A percentile compares a stretch with the other conserved stretches of the same genome.
phyloP scores from a whole-genome alignment of 768 basidiomycete species.

The Boletus rubropictus region DNA sequence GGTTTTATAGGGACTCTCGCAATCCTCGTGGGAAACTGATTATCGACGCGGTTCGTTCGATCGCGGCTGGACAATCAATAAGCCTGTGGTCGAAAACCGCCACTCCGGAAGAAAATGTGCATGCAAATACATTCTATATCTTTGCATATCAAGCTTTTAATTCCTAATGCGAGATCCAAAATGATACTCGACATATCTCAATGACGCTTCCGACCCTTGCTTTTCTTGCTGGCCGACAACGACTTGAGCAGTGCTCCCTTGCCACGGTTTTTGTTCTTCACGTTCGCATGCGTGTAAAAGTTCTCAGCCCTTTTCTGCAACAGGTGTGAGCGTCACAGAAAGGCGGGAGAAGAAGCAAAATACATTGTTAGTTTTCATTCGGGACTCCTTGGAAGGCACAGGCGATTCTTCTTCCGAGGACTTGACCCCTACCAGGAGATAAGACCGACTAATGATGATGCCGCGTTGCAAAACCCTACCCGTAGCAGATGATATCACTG shows the following conservation, averaged over 20 bases:
- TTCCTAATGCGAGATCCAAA: slow-evolving; percentile 10
- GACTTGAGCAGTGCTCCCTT: slow-evolving; percentile 58
- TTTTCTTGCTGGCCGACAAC: slow-evolving; percentile 47
- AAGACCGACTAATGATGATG: slow-evolving; percentile 3
- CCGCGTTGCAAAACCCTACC: slow-evolving; percentile 15
- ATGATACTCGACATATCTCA: slow-evolving; percentile 17
- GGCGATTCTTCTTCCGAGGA: slow-evolving; percentile 33
- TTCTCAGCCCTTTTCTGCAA: slow-evolving; percentile 78
- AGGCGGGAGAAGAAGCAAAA: neutral
- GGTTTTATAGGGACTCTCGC: slow-evolving; percentile 19
- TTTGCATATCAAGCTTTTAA: slow-evolving; percentile 8
- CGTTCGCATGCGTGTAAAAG: slow-evolving; percentile 80
- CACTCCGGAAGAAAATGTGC: slow-evolving; percentile 1
- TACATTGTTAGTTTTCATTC: slow-evolving; percentile 95
- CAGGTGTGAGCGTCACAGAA: slow-evolving; percentile 8
- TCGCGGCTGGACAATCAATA: slow-evolving; percentile 5
- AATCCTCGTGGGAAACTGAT: slow-evolving; percentile 33
- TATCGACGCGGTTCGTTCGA: slow-evolving; percentile 21
- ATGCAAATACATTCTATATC: slow-evolving; percentile 4
- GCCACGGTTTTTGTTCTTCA: slow-evolving; percentile 79
- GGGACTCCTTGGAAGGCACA: slow-evolving; percentile 41
- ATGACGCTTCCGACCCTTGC: slow-evolving; percentile 36
- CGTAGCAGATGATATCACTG: slow-evolving; percentile 8
- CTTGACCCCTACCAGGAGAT: slow-evolving; percentile 23
- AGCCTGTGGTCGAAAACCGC: neutral